Conservation (phyloP, 305 asterid species). For the Fraxinus velutina region DNA sequence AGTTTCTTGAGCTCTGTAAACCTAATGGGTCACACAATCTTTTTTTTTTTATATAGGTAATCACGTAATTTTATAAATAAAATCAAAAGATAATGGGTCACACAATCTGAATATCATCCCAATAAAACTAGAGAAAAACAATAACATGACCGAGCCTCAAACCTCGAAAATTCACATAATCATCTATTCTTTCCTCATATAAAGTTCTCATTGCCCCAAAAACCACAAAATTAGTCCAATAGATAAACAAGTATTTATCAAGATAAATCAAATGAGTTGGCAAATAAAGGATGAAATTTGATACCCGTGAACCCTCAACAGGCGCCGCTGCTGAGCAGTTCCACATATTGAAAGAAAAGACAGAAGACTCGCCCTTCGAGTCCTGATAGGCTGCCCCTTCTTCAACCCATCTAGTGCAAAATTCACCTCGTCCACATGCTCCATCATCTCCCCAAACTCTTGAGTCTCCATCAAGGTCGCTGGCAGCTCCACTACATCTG, state of each 20-base stretch:
- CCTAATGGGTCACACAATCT: background rate
- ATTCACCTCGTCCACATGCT: slow-evolving; percentile 82
- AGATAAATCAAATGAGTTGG: background rate
- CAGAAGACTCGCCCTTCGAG: slow-evolving; percentile 68
- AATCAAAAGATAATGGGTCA: too few relatives aligned
- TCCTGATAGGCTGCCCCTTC: slow-evolving; percentile 68
- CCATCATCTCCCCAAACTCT: slow-evolving; percentile 88
- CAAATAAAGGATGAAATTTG: slow-evolving; percentile 15
- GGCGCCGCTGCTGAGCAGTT: slow-evolving; percentile 58
- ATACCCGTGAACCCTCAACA: slow-evolving; percentile 78
- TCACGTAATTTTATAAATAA: too few relatives aligned
- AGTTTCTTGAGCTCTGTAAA: background rate
- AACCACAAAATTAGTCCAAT: background rate
- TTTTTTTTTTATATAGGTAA: too few relatives aligned
- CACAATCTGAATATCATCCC: background rate
- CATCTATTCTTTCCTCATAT: background rate
- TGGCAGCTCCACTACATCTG: slow-evolving; percentile 33
- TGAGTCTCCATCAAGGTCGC: slow-evolving; percentile 86
- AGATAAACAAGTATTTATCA: slow-evolving; percentile 6
- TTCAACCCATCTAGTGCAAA: slow-evolving; percentile 85
- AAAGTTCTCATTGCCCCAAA: background rate
- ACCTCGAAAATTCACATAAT: background rate
- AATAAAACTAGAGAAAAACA: background rate
- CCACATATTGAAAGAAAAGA: slow-evolving; percentile 65
- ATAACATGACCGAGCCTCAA: background rate